phyloP scores from a whole-genome alignment of 2,329 filamentous ascomycete species.

The Metarhizium rileyi region DNA sequence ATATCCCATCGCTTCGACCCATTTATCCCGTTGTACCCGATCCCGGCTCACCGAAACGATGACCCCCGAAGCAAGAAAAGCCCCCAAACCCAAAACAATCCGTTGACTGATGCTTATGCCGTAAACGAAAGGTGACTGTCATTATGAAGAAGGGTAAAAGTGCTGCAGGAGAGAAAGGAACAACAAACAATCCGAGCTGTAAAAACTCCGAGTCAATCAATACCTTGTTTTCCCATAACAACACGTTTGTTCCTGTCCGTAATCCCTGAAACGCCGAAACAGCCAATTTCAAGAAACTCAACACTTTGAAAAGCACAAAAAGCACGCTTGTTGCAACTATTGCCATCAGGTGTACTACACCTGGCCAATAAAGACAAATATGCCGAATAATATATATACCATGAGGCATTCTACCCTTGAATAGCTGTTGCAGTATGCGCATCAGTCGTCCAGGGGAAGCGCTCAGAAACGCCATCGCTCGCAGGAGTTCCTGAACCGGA shows the following conservation, averaged over 20 bases:
- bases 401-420: constrained; percentile 16
- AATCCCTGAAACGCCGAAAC: constrained; percentile 2
- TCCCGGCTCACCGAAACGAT: neutral
- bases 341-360: neutral
- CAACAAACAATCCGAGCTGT: neutral
- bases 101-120: constrained; percentile 12
- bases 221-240: too few species aligned
- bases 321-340: neutral
- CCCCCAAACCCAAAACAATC: neutral
- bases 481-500: constrained; percentile 37
- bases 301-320: neutral
- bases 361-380: neutral
- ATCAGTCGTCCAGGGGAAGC: constrained; percentile 38
- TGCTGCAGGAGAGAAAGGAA: neutral
- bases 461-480: constrained; percentile 29
- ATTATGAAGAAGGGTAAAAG: neutral
- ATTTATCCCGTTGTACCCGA: neutral
- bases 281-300: neutral
- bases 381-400: neutral
- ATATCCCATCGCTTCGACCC: neutral
- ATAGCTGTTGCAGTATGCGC: constrained; percentile 41
- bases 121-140: constrained; percentile 9
- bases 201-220: neutral
- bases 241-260: neutral
- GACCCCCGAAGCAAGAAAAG: neutral